Percentiles rank a stretch among this genome's conserved stretches.
phyloP scores from a whole-genome alignment of 139 green algal genomes.

The Micractinium conductrix region DNA sequence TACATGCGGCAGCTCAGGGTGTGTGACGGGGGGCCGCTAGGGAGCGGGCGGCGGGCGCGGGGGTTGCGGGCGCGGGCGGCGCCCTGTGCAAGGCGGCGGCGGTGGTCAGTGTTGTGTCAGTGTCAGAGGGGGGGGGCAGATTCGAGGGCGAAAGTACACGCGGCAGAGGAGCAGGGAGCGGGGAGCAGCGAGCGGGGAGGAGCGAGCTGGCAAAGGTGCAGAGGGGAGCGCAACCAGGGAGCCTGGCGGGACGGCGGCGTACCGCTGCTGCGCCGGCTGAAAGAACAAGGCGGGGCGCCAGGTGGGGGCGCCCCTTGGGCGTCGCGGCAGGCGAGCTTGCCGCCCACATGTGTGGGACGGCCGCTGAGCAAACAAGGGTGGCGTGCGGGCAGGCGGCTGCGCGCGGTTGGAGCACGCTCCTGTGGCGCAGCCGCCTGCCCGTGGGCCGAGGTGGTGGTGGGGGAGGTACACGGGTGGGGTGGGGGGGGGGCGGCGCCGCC shows the following conservation, averaged over 20 bases:
- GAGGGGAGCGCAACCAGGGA: background rate
- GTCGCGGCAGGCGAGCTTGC: too few relatives aligned
- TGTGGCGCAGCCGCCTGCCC: background rate
- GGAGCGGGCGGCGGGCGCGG: too few relatives aligned
- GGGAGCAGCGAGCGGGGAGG: background rate
- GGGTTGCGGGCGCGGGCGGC: too few relatives aligned
- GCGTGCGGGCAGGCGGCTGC: background rate
- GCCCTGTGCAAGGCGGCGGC: background rate
- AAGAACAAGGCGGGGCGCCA: background rate
- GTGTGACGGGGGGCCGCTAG: background rate
- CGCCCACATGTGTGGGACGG: too few relatives aligned
- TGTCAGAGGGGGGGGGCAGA: background rate
- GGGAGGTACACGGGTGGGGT: background rate
- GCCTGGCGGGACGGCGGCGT: conserved; percentile 9
- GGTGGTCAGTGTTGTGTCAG: background rate
- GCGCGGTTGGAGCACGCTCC: conserved; percentile 20
- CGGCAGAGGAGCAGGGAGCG: background rate
- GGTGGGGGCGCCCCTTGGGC: background rate
- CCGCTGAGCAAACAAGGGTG: background rate
- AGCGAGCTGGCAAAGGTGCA: background rate
- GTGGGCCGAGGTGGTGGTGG: background rate
- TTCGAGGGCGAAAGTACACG: background rate
- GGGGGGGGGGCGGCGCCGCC: background rate
- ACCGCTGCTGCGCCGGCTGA: conserved; percentile 17
- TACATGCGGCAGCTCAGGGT: background rate